Base-by-base conservation (phyloP, 805 yeast genomes). In the Kazachstania martiniae region DNA sequence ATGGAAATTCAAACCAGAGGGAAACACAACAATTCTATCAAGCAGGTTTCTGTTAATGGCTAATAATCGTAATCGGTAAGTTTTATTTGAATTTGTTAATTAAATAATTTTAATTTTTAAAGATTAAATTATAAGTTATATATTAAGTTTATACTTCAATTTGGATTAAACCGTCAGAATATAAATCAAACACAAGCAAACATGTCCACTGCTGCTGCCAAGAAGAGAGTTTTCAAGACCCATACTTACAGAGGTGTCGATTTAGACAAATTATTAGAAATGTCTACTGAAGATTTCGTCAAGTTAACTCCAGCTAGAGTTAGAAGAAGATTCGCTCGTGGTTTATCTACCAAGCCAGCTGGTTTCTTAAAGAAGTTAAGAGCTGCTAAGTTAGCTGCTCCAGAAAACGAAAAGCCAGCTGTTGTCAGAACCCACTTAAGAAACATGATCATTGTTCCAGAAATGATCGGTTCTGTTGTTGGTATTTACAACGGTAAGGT, bases 401-500 rank as follows among this genome's bases (percentile, higher is more conserved):
- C 74, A 60, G 77, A 78, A 61, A 82, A 82, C 65, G 97, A 91
- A 73, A 91, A 89, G 79, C 99, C 99, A 67, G 78, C 89, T 55
- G 70, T 74, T 50, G 97, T 91, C 72, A 91, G 89, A 82, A 91
- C 99, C 56, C 99, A 91, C 73, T 83, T 91, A 68, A 89, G 98
- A 81, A 87, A 87, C 82, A 85, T 87, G 95, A 69, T 91, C 66
- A 66, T 91, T 62, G 91, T 91, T 53, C 99, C 99, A 72, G 99
- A 91, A 78, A 91, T 91, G 98, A 86, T 91, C 60, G 98, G 98
- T 66, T 85, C 96, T 44, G 93, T 89, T 53, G 78, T 91, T 57
- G 96, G 96, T 73, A 82, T 91, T 58, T 91, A 91, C 95, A 91
- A 91, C 79, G 99, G 99, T 74, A 91, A 91, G 77, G 84, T 74